These are phyloP conservation scores for Gastrodia elata DNA, from an alignment of 106 monocot species.

Conservation along the genomic window DNA sequence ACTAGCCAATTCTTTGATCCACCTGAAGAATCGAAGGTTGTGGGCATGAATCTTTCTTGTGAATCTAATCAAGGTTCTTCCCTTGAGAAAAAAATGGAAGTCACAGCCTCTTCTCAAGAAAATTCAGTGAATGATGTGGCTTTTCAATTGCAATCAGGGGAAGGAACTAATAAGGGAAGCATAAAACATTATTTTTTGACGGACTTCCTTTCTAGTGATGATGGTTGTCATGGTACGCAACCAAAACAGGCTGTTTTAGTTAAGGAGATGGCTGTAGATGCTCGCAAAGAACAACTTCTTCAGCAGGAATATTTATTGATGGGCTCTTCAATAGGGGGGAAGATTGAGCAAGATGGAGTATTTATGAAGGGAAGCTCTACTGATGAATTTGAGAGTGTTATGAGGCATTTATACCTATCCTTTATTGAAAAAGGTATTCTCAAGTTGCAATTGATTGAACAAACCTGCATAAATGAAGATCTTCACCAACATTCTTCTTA, in stretches of 20 bases:
- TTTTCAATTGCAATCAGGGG: not conserved
- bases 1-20: not conserved
- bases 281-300: not conserved
- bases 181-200: not conserved
- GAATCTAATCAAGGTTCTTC: not conserved
- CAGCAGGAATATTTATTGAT: not conserved
- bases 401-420: constrained; percentile 55
- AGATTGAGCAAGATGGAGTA: not conserved
- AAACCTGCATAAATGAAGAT: constrained; percentile 19
- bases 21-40: not conserved
- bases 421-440: constrained; percentile 51
- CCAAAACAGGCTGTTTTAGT: not conserved
- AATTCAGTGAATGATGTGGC: not conserved
- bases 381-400: constrained; percentile 44
- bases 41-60: not conserved
- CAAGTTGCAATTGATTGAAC: constrained; percentile 44
- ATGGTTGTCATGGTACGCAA: not conserved
- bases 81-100: constrained; percentile 9
- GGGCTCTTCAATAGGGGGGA: not conserved
- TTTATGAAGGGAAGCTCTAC: not conserved
- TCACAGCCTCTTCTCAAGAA: not conserved
- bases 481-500: constrained; percentile 21
- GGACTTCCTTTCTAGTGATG: not conserved
- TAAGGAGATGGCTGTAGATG: not conserved
- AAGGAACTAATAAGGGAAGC: not conserved